phyloP scores from a whole-genome alignment of 371 early-diverging fungal genomes.

The Lichtheimia corymbifera region DNA sequence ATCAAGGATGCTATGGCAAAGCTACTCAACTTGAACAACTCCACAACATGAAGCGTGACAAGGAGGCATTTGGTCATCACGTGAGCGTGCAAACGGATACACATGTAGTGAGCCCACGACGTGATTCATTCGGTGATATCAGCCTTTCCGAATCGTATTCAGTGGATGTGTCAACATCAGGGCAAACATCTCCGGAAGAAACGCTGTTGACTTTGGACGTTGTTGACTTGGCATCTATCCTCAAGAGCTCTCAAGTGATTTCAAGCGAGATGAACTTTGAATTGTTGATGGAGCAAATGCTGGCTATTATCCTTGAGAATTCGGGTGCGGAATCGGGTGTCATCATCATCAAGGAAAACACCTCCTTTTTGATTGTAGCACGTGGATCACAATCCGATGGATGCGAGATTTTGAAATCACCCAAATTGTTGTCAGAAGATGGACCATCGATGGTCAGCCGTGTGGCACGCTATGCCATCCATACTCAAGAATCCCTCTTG shows the following conservation, averaged over 20 bases:
- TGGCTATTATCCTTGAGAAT: slow-evolving; percentile 52
- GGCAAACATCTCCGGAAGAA: slow-evolving; percentile 35
- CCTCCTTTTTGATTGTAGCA: slow-evolving; percentile 40
- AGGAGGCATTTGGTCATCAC: slow-evolving; percentile 7
- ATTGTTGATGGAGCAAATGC: slow-evolving; percentile 50
- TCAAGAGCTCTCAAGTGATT: slow-evolving; percentile 53
- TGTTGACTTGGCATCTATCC: slow-evolving; percentile 47
- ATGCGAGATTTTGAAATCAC: slow-evolving; percentile 38
- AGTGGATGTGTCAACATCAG: slow-evolving; percentile 12
- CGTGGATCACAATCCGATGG: slow-evolving; percentile 41
- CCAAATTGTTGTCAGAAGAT: slow-evolving; percentile 38
- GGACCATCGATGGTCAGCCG: slow-evolving; percentile 38
- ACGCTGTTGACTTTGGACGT: slow-evolving; percentile 44
- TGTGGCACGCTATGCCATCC: slow-evolving; percentile 42
- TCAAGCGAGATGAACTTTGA: slow-evolving; percentile 60
- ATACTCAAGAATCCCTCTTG: slow-evolving; percentile 40
- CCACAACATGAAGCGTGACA: slow-evolving; percentile 3
- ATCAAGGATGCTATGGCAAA: slow-evolving; percentile 42
- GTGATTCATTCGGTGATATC: slow-evolving; percentile 25
- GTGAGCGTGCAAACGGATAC: slow-evolving; percentile 33
- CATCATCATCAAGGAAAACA: slow-evolving; percentile 48
- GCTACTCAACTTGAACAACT: slow-evolving; percentile 24
- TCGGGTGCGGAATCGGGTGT: slow-evolving; percentile 52
- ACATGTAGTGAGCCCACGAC: slow-evolving; percentile 12
- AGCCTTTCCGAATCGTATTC: slow-evolving; percentile 24